Evolutionary conservation across 805 yeast genomes (phyloP).

Genomic region (Candida tibetensis): DNA sequence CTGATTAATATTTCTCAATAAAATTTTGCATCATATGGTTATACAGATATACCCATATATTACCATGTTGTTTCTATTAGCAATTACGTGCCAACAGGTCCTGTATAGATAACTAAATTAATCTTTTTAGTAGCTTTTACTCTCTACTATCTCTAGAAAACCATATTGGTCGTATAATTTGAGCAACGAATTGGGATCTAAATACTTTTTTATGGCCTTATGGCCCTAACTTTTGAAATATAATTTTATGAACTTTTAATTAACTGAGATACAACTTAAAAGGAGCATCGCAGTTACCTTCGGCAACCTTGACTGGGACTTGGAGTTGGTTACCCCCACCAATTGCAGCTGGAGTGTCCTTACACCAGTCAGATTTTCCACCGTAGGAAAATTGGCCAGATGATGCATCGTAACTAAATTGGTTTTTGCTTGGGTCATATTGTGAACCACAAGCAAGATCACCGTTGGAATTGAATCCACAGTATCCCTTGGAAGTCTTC

Average conservation of each 20-base stretch:
- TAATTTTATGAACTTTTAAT: not conserved
- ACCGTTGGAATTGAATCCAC: conserved; percentile 40
- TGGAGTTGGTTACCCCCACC: conserved; percentile 24
- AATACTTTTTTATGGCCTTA: no score
- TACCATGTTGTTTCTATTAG: no score
- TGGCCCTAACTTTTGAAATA: no score
- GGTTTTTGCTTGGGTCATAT: conserved; percentile 37
- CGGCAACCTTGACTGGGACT: conserved; percentile 20
- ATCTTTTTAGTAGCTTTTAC: no score
- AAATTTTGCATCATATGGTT: no score
- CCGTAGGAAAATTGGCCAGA: conserved; percentile 54
- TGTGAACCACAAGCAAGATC: conserved; percentile 13
- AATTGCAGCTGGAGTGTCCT: conserved; percentile 11
- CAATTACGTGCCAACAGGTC: no score
- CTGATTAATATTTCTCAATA: no score
- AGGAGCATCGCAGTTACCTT: conserved; percentile 15
- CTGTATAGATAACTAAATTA: no score
- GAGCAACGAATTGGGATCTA: no score
- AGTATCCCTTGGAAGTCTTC: conserved; percentile 69
- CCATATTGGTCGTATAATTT: no score
- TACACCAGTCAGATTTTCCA: conserved; percentile 61
- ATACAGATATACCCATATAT: no score
- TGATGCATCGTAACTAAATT: conserved; percentile 53
- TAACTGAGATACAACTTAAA: conserved; percentile 11
- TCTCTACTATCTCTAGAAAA: no score